Conservation (phyloP, 192 early-diverging fungal genomes). For the Entomortierella parvispora region DNA sequence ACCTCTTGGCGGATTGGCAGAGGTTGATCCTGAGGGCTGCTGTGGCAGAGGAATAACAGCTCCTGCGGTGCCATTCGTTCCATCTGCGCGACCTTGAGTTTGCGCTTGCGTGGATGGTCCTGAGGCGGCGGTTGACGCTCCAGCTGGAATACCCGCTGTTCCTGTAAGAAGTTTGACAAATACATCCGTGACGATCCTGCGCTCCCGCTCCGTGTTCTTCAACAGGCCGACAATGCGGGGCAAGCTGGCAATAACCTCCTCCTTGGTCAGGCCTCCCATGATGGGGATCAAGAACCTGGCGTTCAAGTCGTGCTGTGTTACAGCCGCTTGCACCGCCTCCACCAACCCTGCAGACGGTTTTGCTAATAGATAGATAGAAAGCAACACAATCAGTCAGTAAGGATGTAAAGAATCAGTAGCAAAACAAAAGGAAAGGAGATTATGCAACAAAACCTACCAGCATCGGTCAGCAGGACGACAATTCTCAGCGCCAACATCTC, state of each 20-base stretch:
- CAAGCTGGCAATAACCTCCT: slow-evolving; percentile 65
- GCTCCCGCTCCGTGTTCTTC: slow-evolving; percentile 69
- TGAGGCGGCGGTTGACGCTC: slow-evolving; percentile 14
- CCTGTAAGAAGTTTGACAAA: slow-evolving; percentile 68
- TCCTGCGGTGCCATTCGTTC: background rate
- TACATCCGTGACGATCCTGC: slow-evolving; percentile 68
- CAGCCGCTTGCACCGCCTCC: slow-evolving; percentile 60
- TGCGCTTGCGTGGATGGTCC: no score
- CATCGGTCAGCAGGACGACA: slow-evolving; percentile 71
- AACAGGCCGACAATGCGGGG: slow-evolving; percentile 71
- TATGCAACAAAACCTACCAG: slow-evolving; percentile 50
- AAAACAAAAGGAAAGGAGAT: background rate
- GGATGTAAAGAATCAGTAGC: background rate
- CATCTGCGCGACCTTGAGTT: no score
- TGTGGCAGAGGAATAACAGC: no score
- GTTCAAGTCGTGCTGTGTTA: slow-evolving; percentile 65
- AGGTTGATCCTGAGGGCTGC: background rate
- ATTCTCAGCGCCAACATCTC: slow-evolving; percentile 74
- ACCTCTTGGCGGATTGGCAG: slow-evolving; percentile 11
- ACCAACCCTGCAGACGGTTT: slow-evolving; percentile 63
- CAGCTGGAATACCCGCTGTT: slow-evolving; percentile 4
- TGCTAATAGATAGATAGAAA: slow-evolving; percentile 27
- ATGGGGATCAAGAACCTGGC: slow-evolving; percentile 77
- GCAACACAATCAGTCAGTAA: slow-evolving; percentile 5
- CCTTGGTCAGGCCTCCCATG: slow-evolving; percentile 68